phyloP scores from a whole-genome alignment of 306 rosid genomes.

The Lathyrus oleraceus region DNA sequence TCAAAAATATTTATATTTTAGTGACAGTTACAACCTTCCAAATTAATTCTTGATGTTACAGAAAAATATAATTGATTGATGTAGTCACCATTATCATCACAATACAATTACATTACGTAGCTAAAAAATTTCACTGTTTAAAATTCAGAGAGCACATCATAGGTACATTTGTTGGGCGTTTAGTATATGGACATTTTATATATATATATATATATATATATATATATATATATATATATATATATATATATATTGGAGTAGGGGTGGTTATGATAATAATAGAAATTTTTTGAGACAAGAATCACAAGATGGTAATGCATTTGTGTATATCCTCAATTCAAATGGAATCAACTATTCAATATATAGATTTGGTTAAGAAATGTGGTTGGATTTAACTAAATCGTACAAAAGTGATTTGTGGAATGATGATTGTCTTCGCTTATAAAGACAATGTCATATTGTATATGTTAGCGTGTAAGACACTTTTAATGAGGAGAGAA shows the following conservation, averaged over 20 bases:
- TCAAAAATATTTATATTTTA: conserved; percentile 2
- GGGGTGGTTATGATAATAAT: neutral
- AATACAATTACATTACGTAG: neutral
- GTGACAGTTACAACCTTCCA: conserved; percentile 16
- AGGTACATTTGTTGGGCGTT: neutral
- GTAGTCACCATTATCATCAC: neutral
- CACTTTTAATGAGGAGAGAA: no score
- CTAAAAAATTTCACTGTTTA: conserved; percentile 1
- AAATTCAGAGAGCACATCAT: conserved; percentile 1
- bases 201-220: no score
- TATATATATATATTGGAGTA: no score
- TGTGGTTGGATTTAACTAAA: no score
- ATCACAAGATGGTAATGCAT: neutral
- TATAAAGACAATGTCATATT: no score
- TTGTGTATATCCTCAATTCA: neutral
- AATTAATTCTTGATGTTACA: conserved; percentile 3
- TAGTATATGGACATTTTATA: no score
- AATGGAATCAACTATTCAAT: no score
- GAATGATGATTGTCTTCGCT: no score
- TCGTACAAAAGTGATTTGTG: no score
- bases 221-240: no score
- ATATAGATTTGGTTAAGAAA: no score
- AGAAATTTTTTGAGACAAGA: conserved; percentile 14
- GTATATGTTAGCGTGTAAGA: no score
- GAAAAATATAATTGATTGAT: neutral